phyloP scores from a whole-genome alignment of 2,329 filamentous ascomycete genomes.

The Clarireedia hainanense region DNA sequence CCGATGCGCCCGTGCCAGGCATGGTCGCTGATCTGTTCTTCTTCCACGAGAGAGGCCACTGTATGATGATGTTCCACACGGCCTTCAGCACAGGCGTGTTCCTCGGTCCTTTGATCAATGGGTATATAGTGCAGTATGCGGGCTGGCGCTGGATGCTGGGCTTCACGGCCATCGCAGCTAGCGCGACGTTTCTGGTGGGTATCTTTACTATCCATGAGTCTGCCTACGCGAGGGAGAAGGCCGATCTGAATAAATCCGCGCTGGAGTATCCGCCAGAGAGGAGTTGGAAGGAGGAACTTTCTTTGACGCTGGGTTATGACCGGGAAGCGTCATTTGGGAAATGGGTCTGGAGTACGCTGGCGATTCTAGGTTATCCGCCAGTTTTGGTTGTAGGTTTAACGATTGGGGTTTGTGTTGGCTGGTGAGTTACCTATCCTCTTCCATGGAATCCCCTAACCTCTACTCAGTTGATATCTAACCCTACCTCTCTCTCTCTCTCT shows the following conservation, averaged over 20 bases:
- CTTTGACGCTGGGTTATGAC: constrained; percentile 9
- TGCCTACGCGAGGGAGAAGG: constrained; percentile 4
- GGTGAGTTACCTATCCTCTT: constrained; percentile 3
- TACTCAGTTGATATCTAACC: neutral
- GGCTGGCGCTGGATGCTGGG: constrained; percentile 26
- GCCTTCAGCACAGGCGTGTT: constrained; percentile 32
- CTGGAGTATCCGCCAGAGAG: constrained; percentile 6
- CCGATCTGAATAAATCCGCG: neutral
- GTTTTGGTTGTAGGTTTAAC: constrained; percentile 7
- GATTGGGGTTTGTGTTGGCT: constrained; percentile 12
- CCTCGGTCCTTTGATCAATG: constrained; percentile 31
- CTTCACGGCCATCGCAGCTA: constrained; percentile 24
- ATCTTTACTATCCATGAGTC: constrained; percentile 26
- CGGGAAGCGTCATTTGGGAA: constrained; percentile 4
- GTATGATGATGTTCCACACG: constrained; percentile 34
- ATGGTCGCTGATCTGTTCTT: constrained; percentile 32
- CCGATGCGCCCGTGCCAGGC: constrained; percentile 32
- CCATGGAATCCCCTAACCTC: neutral
- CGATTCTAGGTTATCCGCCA: constrained; percentile 11
- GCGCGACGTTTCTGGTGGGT: constrained; percentile 20
- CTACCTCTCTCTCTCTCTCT: neutral
- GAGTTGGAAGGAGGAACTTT: constrained; percentile 1
- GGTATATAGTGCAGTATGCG: constrained; percentile 23
- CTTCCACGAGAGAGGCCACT: constrained; percentile 30
- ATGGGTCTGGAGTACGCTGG: constrained; percentile 2